phyloP scores from a whole-genome alignment of 83 land plant genomes.

The Picea abies region DNA sequence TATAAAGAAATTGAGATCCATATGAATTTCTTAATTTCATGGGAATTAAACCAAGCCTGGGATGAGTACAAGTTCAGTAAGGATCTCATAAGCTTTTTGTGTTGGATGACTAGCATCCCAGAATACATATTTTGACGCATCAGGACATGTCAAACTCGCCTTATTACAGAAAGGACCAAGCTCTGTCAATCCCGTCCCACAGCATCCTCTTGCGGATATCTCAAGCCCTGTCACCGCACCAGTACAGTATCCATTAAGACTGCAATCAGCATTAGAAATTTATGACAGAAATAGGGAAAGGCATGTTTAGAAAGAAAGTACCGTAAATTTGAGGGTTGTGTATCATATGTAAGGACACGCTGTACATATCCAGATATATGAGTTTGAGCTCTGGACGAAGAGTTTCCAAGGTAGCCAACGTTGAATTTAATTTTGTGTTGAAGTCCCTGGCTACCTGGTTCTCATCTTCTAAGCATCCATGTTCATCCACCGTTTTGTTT shows the following conservation, averaged over 20 bases:
- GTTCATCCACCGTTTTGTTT: neutral
- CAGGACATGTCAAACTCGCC: conserved; percentile 32
- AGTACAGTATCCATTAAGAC: neutral
- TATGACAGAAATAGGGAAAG: neutral
- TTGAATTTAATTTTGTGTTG: conserved; percentile 28
- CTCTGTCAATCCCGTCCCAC: conserved; percentile 45
- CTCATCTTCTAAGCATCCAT: neutral
- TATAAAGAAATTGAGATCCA: too few relatives aligned
- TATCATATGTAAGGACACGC: conserved; percentile 13
- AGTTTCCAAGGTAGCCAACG: neutral
- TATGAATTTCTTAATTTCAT: too few relatives aligned
- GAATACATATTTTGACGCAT: conserved; percentile 44
- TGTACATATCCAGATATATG: conserved; percentile 31
- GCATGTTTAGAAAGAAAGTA: neutral
- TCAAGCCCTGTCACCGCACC: conserved; percentile 28
- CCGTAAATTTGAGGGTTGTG: conserved; percentile 40
- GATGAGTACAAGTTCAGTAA: neutral
- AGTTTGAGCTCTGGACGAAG: conserved; percentile 6
- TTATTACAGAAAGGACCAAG: conserved; percentile 30
- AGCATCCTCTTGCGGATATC: conserved; percentile 44
- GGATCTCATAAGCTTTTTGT: conserved; percentile 36
- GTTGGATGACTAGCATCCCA: conserved; percentile 79
- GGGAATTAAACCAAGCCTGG: too few relatives aligned
- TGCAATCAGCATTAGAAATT: neutral
- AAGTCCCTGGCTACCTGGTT: conserved; percentile 26